These are phyloP conservation scores for Trypanosoma melophagium DNA, from an alignment of 208 protist genomes.

Conservation along the genomic window DNA sequence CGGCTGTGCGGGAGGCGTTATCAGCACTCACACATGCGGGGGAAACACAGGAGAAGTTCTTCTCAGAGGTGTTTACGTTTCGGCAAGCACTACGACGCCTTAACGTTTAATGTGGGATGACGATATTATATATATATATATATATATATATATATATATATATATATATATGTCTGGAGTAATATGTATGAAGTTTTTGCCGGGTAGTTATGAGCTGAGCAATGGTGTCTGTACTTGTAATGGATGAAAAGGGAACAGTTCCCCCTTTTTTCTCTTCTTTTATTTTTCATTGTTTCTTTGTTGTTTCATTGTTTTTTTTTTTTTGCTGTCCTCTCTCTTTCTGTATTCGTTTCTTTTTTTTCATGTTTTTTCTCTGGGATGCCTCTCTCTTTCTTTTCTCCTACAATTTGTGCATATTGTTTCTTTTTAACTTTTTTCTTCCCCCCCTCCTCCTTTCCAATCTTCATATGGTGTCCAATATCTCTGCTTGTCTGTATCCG, in stretches of 20 bases:
- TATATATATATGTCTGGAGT: constrained; percentile 4
- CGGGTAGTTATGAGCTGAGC: neutral
- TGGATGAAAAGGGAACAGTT: too few species aligned
- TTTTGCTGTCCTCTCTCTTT: neutral
- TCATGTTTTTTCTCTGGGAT: too few species aligned
- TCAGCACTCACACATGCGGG: constrained; percentile 58
- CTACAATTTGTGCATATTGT: too few species aligned
- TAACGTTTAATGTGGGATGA: constrained; percentile 20
- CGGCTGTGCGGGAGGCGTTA: constrained; percentile 61
- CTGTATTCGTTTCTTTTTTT: neutral
- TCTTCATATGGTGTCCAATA: too few species aligned
- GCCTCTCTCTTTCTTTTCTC: too few species aligned
- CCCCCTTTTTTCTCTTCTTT: too few species aligned
- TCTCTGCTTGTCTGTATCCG: neutral
- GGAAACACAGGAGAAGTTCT: constrained; percentile 75
- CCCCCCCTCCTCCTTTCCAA: too few species aligned
- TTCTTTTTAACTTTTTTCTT: too few species aligned
- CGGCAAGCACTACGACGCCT: constrained; percentile 65
- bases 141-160: constrained; percentile 2
- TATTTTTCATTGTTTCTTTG: too few species aligned
- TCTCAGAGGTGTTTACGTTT: constrained; percentile 79
- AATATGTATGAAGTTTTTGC: too few species aligned
- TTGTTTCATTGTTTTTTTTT: neutral
- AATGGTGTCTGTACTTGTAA: too few species aligned
- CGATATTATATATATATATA: neutral